phyloP scores from a whole-genome alignment of 495 filamentous ascomycete species.

The Xylaria sp. region DNA sequence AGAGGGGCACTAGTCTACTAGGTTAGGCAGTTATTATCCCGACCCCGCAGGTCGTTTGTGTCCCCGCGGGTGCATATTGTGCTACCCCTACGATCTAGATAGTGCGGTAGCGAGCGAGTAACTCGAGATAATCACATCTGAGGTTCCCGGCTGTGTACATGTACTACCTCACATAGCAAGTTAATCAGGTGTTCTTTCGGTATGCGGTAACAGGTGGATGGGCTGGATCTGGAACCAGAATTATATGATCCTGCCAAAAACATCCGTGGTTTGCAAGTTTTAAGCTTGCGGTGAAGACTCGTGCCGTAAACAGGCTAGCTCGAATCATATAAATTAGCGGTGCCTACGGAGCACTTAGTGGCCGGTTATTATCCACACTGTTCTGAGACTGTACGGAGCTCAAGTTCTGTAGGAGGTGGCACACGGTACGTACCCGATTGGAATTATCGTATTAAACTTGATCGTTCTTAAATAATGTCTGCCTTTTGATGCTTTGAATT shows the following conservation, averaged over 20 bases:
- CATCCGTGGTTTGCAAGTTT: neutral
- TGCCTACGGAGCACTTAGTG: neutral
- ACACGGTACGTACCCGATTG: neutral
- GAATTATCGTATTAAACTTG: neutral
- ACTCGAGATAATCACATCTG: neutral
- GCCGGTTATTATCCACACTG: neutral
- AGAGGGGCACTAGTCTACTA: neutral
- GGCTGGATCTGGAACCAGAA: neutral
- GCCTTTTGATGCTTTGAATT: neutral
- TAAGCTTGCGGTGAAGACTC: too few relatives aligned
- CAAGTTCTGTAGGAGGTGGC: neutral
- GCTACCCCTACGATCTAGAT: neutral
- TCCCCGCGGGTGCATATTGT: neutral
- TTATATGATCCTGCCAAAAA: constrained; percentile 3
- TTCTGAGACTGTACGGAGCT: neutral
- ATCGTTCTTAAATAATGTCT: too few relatives aligned
- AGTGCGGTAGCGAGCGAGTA: constrained; percentile 1
- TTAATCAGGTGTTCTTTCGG: constrained; percentile 1
- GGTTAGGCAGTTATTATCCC: neutral
- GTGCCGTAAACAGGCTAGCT: neutral
- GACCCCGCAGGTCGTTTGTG: constrained; percentile 18
- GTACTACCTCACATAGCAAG: neutral
- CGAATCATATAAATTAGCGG: constrained; percentile 1
- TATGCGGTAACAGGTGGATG: neutral
- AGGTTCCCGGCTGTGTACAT: neutral